Conservation (phyloP, 2,329 filamentous ascomycete species). For the Chrysoporthe puriensis region DNA sequence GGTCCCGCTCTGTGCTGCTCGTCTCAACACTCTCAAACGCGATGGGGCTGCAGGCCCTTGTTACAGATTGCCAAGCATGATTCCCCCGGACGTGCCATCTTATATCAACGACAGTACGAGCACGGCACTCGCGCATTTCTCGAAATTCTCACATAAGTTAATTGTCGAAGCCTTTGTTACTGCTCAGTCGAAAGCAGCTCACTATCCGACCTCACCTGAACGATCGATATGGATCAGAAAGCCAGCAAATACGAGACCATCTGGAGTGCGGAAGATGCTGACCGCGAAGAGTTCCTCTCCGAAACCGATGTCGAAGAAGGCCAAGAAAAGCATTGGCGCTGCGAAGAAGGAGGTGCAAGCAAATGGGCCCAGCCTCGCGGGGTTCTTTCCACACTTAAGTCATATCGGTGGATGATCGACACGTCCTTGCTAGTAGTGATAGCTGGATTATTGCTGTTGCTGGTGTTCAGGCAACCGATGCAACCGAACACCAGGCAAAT, state of each 20-base stretch:
- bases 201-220: not conserved
- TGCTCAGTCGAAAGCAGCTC: not conserved
- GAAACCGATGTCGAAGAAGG: constrained; percentile 41
- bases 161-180: no score
- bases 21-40: constrained; percentile 6
- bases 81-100: not conserved
- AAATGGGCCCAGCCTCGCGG: constrained; percentile 26
- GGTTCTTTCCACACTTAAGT: constrained; percentile 28
- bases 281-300: constrained; percentile 36
- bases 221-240: constrained; percentile 14
- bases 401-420: constrained; percentile 40
- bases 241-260: constrained; percentile 32
- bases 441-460: constrained; percentile 33
- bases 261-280: constrained; percentile 35
- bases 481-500: constrained; percentile 36
- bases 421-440: constrained; percentile 39
- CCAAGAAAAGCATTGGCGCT: constrained; percentile 38
- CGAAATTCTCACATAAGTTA: no score
- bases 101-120: not conserved
- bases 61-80: constrained; percentile 6
- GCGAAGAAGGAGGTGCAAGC: constrained; percentile 24
- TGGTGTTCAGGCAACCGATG: constrained; percentile 31
- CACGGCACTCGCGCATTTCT: not conserved
- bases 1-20: not conserved
- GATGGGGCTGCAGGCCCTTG: not conserved